A percentile compares a stretch with the other conserved stretches of the same genome.
Conservation (phyloP, 176 grass and related monocot genomes). For the Carex scoparia region DNA sequence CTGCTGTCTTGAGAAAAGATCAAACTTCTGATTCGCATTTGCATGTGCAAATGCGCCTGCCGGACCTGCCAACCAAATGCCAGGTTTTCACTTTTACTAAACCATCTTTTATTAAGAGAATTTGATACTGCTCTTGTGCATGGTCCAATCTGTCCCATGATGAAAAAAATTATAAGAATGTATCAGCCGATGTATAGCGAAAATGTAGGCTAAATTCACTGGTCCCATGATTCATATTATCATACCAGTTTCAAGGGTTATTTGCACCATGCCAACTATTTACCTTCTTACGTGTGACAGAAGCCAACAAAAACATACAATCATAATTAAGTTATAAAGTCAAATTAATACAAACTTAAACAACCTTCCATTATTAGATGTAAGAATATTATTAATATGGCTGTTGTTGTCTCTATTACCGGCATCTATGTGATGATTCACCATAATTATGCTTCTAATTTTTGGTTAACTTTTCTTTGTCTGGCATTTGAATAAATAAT, state of each 20-base stretch:
- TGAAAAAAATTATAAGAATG: neutral
- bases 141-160: too few species aligned
- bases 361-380: neutral
- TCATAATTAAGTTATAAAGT: neutral
- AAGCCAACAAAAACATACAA: neutral
- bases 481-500: neutral
- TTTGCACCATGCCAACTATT: neutral
- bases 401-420: neutral
- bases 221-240: neutral
- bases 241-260: neutral
- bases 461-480: neutral
- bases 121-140: neutral
- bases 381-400: neutral
- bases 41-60: neutral
- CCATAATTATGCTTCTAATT: neutral
- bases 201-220: neutral
- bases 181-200: neutral
- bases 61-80: constrained; percentile 16
- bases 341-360: neutral
- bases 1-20: neutral
- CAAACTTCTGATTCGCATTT: neutral
- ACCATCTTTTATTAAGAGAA: neutral
- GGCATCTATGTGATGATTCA: neutral
- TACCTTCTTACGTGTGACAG: neutral
- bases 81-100: constrained; percentile 1